A percentile compares a stretch with the other conserved stretches of the same genome.
Conservation (phyloP, 441 rosid species). For the Eruca vesicaria region DNA sequence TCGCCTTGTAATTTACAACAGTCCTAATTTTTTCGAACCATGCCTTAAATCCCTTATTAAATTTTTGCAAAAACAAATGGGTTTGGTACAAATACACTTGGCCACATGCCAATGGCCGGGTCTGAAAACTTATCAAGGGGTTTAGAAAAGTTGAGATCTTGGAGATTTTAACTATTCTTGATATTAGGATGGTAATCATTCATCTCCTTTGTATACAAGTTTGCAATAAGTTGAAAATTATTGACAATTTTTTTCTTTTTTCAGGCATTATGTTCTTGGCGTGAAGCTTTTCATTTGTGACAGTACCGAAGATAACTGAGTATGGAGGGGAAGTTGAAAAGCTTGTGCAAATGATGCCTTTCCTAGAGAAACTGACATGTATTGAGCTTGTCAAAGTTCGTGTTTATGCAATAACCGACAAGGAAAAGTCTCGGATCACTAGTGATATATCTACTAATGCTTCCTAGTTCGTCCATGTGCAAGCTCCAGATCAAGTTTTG, state of each 20-base stretch:
- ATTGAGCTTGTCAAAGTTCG: no score
- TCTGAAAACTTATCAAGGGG: slow-evolving; percentile 9
- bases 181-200: background rate
- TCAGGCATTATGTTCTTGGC: no score
- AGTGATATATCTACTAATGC: background rate
- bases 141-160: slow-evolving; percentile 10
- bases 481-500: slow-evolving; percentile 2
- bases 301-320: slow-evolving; percentile 1
- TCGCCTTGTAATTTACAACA: no score
- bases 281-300: background rate
- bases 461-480: background rate
- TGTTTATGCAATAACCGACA: background rate
- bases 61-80: no score
- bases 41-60: no score
- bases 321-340: background rate
- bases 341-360: background rate
- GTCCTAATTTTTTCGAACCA: no score
- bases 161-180: background rate
- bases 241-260: background rate
- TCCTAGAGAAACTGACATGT: background rate
- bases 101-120: no score
- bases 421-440: slow-evolving; percentile 2
- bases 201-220: no score
- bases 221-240: background rate
- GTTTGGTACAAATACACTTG: no score